A percentile compares a stretch with the other conserved stretches of the same genome.
Evolutionary conservation across 371 early-diverging fungal genomes (phyloP).

Genomic region (Dichotomocladium elegans): DNA sequence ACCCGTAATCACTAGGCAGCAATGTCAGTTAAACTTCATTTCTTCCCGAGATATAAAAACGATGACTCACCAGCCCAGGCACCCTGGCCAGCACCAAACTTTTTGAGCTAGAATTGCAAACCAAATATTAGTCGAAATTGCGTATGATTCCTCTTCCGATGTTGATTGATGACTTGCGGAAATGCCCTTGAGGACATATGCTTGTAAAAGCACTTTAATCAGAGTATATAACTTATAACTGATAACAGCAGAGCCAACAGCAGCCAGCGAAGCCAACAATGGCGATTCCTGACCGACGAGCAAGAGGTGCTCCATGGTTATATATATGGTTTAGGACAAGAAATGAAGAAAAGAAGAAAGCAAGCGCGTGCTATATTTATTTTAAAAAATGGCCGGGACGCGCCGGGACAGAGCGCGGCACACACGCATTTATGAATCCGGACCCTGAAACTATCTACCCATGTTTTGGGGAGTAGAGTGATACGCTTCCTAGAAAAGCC

Average conservation of each 20-base stretch:
- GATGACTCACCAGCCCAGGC: slow-evolving; percentile 76
- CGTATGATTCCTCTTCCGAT: neutral
- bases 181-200: slow-evolving; percentile 58
- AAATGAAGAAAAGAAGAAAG: neutral
- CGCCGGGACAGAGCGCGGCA: too few relatives aligned
- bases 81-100: slow-evolving; percentile 80
- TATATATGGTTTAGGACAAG: too few relatives aligned
- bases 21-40: neutral
- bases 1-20: slow-evolving; percentile 86
- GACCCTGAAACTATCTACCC: too few relatives aligned
- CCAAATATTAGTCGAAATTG: neutral
- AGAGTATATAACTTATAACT: slow-evolving; percentile 44
- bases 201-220: slow-evolving; percentile 50
- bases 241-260: slow-evolving; percentile 46
- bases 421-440: too few relatives aligned
- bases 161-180: slow-evolving; percentile 34
- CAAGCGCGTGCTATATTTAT: too few relatives aligned
- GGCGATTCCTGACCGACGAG: slow-evolving; percentile 4
- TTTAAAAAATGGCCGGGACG: too few relatives aligned
- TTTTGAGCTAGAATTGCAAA: slow-evolving; percentile 51
- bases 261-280: slow-evolving; percentile 33
- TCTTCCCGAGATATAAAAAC: neutral
- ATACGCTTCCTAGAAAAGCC: too few relatives aligned
- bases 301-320: slow-evolving; percentile 4
- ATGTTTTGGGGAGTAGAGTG: too few relatives aligned